Conservation (phyloP, 2,329 filamentous ascomycete species). For the Botrytis hyacinthi region DNA sequence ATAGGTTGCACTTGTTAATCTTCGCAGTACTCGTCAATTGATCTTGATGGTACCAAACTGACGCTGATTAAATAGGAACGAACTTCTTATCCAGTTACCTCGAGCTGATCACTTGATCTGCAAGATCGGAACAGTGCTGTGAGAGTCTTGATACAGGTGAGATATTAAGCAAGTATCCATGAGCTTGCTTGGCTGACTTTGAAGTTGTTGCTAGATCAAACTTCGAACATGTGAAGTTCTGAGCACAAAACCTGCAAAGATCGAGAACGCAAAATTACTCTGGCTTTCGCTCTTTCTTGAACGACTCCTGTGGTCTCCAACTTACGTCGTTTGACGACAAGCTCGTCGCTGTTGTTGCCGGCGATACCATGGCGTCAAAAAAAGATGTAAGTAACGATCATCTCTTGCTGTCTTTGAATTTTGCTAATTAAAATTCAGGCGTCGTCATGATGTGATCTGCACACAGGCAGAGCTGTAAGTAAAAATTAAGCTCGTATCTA, state of each 20-base stretch:
- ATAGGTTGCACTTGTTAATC: not conserved
- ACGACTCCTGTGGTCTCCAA: too few species aligned
- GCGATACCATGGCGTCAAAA: not conserved
- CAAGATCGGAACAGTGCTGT: not conserved
- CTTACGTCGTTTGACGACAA: not conserved
- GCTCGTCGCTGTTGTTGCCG: not conserved
- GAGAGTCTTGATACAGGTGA: not conserved
- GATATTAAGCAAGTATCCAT: too few species aligned
- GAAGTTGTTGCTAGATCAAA: not conserved
- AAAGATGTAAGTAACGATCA: not conserved
- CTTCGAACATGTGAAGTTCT: too few species aligned
- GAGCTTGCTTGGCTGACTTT: not conserved
- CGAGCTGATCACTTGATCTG: not conserved
- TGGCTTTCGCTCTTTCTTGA: not conserved
- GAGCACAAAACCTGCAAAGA: not conserved
- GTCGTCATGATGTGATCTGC: not conserved
- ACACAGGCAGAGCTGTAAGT: not conserved
- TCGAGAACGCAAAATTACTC: not conserved
- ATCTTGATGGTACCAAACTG: not conserved
- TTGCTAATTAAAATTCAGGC: not conserved
- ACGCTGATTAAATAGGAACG: not conserved
- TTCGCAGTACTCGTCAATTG: not conserved
- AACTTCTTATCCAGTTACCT: not conserved
- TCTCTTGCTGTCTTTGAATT: too few species aligned
- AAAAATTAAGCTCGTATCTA: not conserved